Evolutionary conservation across 2,329 filamentous ascomycete genomes (phyloP), one percentile per base, ranked within the genome.

Genomic region (Fusarium sp.): DNA sequence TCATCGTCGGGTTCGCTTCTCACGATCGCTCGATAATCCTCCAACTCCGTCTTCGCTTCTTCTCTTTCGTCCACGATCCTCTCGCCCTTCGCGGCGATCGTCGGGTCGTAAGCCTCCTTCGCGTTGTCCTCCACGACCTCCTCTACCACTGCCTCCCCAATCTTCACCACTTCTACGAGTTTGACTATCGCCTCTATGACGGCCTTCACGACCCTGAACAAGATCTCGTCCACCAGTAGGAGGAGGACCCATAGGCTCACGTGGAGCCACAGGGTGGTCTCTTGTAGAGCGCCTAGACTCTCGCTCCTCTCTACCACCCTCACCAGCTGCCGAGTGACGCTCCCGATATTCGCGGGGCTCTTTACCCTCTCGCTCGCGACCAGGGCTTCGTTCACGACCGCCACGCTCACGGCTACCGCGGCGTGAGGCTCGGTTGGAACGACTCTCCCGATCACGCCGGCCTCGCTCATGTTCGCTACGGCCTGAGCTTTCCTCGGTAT

Each of bases 1-100:
- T 70, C 44, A 86, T 71, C 83, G 82, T 75, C 86, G 82, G 66
- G 79, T 81, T 75, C 86, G 81, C 80, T 88, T 88, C 63, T 88
- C 85, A 59, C 83, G 79, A 39, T 86, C 84, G 70, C 75, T 81
- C 17, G 74, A 68, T 64, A 77, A 61, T 20, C 70, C 67, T 35
- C 77, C 79, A n/a, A 75, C 71, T 20, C 81, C 81, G 51, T 86
- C 85, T 62, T 86, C 85, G 67, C 83, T 86, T 72, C 78, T 72
- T 60, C 79, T 71, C 72, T 81, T 77, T 61, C 79, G 76, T 33
- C 77, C 75, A 15, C 79, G 77, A 33, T 81, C 79, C 48, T 79
- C 74, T 66, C 77, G 70, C 51, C 72, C 62, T 35, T 79, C 78
- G 22, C 75, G 74, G 30, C 78, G 75, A 51, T 76, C 75, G 7